Evolutionary conservation across 805 yeast genomes (phyloP).

Genomic region (Candida golubevii): DNA sequence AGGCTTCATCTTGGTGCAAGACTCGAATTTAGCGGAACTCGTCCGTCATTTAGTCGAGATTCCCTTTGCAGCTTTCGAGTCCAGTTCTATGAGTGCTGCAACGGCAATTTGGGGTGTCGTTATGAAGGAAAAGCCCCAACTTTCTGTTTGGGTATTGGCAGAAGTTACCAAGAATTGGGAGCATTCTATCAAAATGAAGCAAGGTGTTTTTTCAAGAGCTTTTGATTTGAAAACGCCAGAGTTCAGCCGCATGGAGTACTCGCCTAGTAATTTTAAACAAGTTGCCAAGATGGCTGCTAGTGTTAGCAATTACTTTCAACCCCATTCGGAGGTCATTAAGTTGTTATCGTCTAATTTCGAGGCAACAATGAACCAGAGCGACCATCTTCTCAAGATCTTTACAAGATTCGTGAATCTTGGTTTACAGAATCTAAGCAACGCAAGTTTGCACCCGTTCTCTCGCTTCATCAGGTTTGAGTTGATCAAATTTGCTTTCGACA

Average conservation of each 20-base stretch:
- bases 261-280: constrained; percentile 70
- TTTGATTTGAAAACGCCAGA: constrained; percentile 59
- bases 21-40: constrained; percentile 42
- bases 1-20: constrained; percentile 31
- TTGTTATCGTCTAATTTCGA: constrained; percentile 75
- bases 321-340: constrained; percentile 65
- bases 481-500: constrained; percentile 60
- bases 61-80: constrained; percentile 67
- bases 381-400: constrained; percentile 63
- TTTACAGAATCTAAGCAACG: constrained; percentile 45
- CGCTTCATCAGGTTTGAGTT: constrained; percentile 72
- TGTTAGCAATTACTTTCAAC: constrained; percentile 50
- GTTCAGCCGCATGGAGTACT: constrained; percentile 75
- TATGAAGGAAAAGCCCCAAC: constrained; percentile 58
- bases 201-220: constrained; percentile 60
- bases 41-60: constrained; percentile 53
- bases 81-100: constrained; percentile 57
- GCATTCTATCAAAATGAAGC: constrained; percentile 49
- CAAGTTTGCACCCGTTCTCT: constrained; percentile 81
- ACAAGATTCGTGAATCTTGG: constrained; percentile 58
- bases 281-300: constrained; percentile 48
- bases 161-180: constrained; percentile 73
- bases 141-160: constrained; percentile 57
- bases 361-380: constrained; percentile 69
- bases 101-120: constrained; percentile 78